Evolutionary conservation across 2,329 filamentous ascomycete genomes (phyloP), one percentile per base, ranked within the genome.

Genomic region (Macroventuria anomochaeta): DNA sequence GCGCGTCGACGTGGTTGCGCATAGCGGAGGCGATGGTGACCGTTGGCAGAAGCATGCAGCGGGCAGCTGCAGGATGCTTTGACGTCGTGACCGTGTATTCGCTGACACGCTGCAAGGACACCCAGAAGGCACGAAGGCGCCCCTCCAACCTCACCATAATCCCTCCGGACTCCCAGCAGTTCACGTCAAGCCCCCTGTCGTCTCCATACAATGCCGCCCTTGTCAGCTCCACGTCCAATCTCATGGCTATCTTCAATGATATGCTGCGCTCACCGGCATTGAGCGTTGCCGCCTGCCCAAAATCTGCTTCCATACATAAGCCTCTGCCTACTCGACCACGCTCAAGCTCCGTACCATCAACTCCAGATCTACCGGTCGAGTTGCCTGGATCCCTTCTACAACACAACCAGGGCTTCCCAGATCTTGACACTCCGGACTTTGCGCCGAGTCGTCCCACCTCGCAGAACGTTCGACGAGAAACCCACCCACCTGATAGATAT

Each of bases 181-280:
- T 57, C 36, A 52, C 52, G 34, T 54, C 65, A 32, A 64, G 52
- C 58, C 66, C 73, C 52, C 42, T 62, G 34, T 67, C 65, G 32
- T 59, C 63, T 43, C 60, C 61, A 41, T 68, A 73, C 49, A 67
- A 70, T 67, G 62, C 58, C 33, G 61, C 60, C 43, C 56, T 67
- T 43, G 57, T 61, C 58, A 65, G 61, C 49, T 69, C 70, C 31
- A 63, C 68, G 43, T 69, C 66, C 37, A 72, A 68, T 67, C 62
- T 79, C 33, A 69, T 78, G 55, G 68, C 71, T 26, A 72, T 74
- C 18, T 72, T 77, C 60, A 77, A 75, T 64, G 77, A 77, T 48
- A 74, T 77, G 64, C 67, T 79, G 21, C 72, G 72, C 32, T 77
- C 76, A 15, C 76, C 76, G 44, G 68, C 65, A 26, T 57, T 74